Evolutionary conservation across 768 basidiomycete species (phyloP).

Genomic region (Auricularia cornea): DNA sequence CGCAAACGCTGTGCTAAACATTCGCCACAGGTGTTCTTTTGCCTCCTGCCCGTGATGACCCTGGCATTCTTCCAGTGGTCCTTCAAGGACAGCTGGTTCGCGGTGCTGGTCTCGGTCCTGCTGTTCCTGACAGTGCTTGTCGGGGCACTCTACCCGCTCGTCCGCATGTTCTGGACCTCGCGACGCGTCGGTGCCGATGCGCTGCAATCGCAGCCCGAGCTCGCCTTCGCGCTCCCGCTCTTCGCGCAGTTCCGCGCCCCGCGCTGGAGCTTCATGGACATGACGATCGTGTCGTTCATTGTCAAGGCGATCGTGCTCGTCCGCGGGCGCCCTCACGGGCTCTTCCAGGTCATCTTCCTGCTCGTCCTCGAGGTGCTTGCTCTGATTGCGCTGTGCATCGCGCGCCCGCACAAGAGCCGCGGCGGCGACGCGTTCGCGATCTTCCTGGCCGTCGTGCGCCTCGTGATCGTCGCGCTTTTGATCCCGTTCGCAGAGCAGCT

Average conservation of each 20-base stretch:
- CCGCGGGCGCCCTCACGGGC: conserved; percentile 50
- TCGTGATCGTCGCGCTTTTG: conserved; percentile 62
- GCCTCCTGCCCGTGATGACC: conserved; percentile 59
- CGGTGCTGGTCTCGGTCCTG: conserved; percentile 70
- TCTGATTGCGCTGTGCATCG: conserved; percentile 34
- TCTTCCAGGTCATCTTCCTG: conserved; percentile 60
- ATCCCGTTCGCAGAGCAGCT: conserved; percentile 68
- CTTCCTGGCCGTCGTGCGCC: conserved; percentile 57
- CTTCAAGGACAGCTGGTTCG: conserved; percentile 78
- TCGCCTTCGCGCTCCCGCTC: conserved; percentile 38
- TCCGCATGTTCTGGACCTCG: conserved; percentile 34
- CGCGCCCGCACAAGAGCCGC: conserved; percentile 55
- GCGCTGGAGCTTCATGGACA: conserved; percentile 61
- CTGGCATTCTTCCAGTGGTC: conserved; percentile 91
- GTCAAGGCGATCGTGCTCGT: conserved; percentile 67
- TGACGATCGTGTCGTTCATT: conserved; percentile 48
- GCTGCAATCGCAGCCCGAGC: conserved; percentile 42
- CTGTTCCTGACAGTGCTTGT: conserved; percentile 45
- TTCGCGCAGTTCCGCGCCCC: conserved; percentile 57
- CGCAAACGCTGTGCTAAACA: background rate
- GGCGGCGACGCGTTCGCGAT: conserved; percentile 63
- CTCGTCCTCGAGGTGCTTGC: conserved; percentile 59
- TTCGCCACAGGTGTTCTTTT: conserved; percentile 46
- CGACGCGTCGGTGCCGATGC: conserved; percentile 23
- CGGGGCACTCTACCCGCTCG: conserved; percentile 40